Base-by-base conservation (phyloP, 169 alveolate genomes). In the Plasmodium vinckei region DNA sequence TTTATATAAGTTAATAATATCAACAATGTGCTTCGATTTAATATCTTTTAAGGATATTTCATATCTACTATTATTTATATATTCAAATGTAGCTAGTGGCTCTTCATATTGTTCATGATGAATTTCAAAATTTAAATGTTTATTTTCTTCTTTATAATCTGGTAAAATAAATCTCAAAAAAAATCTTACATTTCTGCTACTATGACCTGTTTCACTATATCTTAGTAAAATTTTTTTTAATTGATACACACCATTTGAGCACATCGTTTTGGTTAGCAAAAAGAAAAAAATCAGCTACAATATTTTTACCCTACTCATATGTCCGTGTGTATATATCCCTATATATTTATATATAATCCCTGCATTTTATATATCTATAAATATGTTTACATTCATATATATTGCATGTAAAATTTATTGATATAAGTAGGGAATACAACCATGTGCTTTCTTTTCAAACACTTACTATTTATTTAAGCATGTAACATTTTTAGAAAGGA, bases 11-110 rank as follows among this genome's bases (percentile, higher is more conserved):
- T 92, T 92, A 75, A 94, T 88, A 4, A 94, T 86, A 61, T 94
- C 95, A 17, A 92, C 96, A 53, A 94, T 92, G 12, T 94, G 95
- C 9, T 93, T 84, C 21, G 97, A 96, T 68, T 94, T 93, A 39
- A 95, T 72, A 73, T 95, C 97, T 91, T 92, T 95, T 73, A 95
- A 69, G 33, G 97, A 92, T 60, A 91, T 68, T 72, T 95, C 97
- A 44, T 94, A 93, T 67, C 87, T 92, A 33, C 94, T 92, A 49
- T 94, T 94, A 73, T 94, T 93, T 51, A 92, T 89, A 59, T 92
- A 94, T 92, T 92, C 93, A 84, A 94, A 94, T 25, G 72, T 72
- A 42, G 94, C 96, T 39, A 64, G n/a, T 17, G 96, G 96, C n/a
- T 87, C 89, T 67, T 94, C 96, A 92, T 92, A 94, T 61, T 94